These are phyloP conservation scores for Backusella mclennaniae DNA, from an alignment of 192 early-diverging fungal genomes.

Conservation along the genomic window DNA sequence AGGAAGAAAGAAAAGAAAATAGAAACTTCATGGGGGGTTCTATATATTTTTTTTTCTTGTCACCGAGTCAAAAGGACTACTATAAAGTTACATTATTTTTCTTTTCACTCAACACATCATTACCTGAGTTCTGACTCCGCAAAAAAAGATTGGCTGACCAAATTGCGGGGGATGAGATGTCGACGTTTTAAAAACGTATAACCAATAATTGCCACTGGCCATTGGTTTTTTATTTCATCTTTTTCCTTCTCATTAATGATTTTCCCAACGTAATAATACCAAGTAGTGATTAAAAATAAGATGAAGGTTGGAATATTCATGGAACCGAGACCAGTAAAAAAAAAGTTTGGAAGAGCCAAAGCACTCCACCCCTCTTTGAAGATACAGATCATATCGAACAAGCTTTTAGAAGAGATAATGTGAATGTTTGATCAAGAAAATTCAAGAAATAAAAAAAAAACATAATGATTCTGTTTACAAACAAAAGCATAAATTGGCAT, in stretches of 20 bases:
- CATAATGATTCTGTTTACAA: background rate
- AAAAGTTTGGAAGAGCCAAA: no score
- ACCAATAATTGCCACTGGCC: background rate
- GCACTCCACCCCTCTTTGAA: no score
- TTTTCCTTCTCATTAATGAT: no score
- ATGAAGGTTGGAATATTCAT: no score
- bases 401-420: no score
- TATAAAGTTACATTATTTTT: background rate
- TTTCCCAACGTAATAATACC: no score
- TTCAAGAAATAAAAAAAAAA: no score
- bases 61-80: conserved; percentile 22
- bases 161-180: background rate
- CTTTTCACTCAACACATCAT: background rate
- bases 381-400: no score
- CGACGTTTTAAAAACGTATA: background rate
- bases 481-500: background rate
- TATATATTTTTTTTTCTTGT: conserved; percentile 10
- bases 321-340: no score
- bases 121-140: background rate
- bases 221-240: background rate
- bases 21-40: background rate
- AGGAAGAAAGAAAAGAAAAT: conserved; percentile 3
- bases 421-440: no score
- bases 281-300: no score
- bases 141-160: background rate